Conservation (phyloP, 345 rosid genomes). For the Physaria fendleri region DNA sequence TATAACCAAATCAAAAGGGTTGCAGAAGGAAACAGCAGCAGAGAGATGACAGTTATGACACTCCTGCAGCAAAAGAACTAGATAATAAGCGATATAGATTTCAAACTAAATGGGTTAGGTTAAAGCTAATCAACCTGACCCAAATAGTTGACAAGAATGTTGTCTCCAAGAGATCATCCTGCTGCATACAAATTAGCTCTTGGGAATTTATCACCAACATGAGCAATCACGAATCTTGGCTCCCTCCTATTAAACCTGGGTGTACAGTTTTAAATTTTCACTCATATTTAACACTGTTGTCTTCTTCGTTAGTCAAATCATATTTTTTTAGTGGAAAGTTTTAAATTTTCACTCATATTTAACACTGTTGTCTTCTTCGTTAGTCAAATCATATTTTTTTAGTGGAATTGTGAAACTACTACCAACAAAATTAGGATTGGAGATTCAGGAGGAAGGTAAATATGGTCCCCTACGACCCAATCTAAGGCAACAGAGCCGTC, state of each 20-base stretch:
- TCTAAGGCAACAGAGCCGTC: constrained; percentile 44
- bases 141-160: constrained; percentile 83
- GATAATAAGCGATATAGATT: background rate
- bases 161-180: constrained; percentile 97
- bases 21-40: constrained; percentile 85
- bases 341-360: background rate
- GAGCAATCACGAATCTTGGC: constrained; percentile 64
- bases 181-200: constrained; percentile 74
- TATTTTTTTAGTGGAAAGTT: background rate
- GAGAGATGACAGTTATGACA: constrained; percentile 55
- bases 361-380: background rate
- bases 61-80: constrained; percentile 45
- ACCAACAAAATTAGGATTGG: constrained; percentile 82
- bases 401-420: background rate
- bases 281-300: background rate
- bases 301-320: background rate
- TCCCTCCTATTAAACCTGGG: constrained; percentile 94
- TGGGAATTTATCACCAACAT: constrained; percentile 56
- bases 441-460: constrained; percentile 40
- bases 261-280: constrained; percentile 20
- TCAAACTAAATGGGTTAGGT: background rate
- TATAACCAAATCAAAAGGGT: constrained; percentile 87
- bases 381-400: background rate
- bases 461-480: constrained; percentile 42
- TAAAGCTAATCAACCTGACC: constrained; percentile 52